Base-by-base conservation (phyloP, 495 filamentous ascomycete genomes). In the Hypoxylon lenormandii region DNA sequence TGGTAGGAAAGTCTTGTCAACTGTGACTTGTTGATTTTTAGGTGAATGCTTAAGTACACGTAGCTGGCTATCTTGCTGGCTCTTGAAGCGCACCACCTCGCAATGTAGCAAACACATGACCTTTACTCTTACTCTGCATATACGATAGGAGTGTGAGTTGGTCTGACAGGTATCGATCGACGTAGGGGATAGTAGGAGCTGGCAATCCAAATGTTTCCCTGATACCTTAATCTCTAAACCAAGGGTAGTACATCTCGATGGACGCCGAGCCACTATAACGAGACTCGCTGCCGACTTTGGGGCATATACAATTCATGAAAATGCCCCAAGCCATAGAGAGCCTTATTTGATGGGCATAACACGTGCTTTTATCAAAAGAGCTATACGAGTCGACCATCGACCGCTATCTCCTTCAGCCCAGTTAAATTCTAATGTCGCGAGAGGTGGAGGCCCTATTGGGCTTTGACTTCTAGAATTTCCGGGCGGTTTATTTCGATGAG, bases 31-130 rank as follows among this genome's bases (percentile, higher is more conserved):
- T 49, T 56, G 40, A 45, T 56, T 30, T 40, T 26, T 48, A 37
- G 30, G 30, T 30, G 51, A 16, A 46, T 55, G 6, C 19, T 49
- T 46, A 60, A 45, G 19, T 61, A 62, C 45, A 61, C 45, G 38
- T 50, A 37, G 15, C 26, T 36, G 26, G 37, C 37, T 23, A 36
- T 45, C 37, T 48, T 10, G 18, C 23, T 18, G 4, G 37, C 47
- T 57, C 23, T 54, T 58, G 26, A 23, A 19, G 43, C 22, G 18
- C 51, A 4, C 19, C 28, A 30, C 40, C 19, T 54, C 15, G 18
- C 11, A 22, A 7, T 23, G 13, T 45, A 37, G 36, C 33, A 51
- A 37, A 23, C 33, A 51, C 21, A 11, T 15, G 19, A 18, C 18
- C 16, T 18, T 18, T 42, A 45, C 10, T 36, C 23, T 16, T 26